Evolutionary conservation across 345 rosid genomes (phyloP).

Genomic region (Moricandia moricandioides): DNA sequence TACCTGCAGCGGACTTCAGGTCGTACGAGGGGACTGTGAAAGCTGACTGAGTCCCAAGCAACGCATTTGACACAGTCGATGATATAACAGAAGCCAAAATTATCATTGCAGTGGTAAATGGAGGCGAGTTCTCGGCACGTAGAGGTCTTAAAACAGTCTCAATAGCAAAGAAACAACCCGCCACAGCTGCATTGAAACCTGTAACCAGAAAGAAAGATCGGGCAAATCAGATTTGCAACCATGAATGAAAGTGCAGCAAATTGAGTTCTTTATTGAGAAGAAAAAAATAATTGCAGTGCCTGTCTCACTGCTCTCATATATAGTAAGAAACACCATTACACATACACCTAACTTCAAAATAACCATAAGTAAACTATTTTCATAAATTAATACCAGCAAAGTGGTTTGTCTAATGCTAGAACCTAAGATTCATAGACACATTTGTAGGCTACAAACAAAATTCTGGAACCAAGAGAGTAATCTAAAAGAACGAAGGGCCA

Average conservation of each 20-base stretch:
- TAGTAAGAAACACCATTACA: constrained; percentile 5
- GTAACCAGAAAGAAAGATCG: constrained; percentile 3
- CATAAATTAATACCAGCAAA: neutral
- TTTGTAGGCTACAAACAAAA: neutral
- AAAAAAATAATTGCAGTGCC: neutral
- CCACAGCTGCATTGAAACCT: constrained; percentile 99
- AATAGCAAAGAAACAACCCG: constrained; percentile 97
- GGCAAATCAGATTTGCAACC: neutral
- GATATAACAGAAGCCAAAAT: constrained; percentile 93
- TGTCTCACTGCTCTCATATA: neutral
- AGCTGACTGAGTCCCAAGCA: constrained; percentile 86
- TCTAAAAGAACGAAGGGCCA: neutral
- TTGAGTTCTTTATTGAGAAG: neutral
- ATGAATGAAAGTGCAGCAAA: neutral
- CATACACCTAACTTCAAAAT: neutral
- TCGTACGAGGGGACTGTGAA: constrained; percentile 93
- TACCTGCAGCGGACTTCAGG: constrained; percentile 97
- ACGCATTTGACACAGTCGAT: constrained; percentile 88
- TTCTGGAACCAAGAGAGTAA: neutral
- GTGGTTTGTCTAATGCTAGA: neutral
- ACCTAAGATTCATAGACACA: constrained; percentile 1
- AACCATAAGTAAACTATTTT: neutral
- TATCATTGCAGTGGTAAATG: constrained; percentile 97
- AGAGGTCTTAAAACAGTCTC: constrained; percentile 93
- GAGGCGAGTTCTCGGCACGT: constrained; percentile 90